These are phyloP conservation scores for Phylloporus gajari DNA, from an alignment of 1,284 basidiomycete species.

Conservation along the genomic window DNA sequence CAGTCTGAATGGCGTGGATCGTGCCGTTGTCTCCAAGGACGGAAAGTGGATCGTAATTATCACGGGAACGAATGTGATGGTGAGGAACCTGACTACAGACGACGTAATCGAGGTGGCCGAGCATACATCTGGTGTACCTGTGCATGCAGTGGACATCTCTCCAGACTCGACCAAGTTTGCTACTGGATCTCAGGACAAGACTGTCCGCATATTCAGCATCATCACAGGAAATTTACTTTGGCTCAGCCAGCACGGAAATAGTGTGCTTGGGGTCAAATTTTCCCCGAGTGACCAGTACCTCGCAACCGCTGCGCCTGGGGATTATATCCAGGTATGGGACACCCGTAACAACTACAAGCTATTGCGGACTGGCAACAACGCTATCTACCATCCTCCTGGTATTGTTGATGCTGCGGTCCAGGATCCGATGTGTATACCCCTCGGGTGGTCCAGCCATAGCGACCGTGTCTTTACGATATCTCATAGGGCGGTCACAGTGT, in stretches of 20 bases:
- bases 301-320: neutral
- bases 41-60: neutral
- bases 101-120: too few species aligned
- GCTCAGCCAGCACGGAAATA: neutral
- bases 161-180: too few species aligned
- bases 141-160: too few species aligned
- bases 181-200: too few species aligned
- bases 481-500: neutral
- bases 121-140: too few species aligned
- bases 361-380: neutral
- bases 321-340: neutral
- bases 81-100: too few species aligned
- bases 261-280: neutral
- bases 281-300: neutral
- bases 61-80: neutral
- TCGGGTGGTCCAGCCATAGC: conserved; percentile 9
- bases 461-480: neutral
- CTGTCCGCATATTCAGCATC: neutral
- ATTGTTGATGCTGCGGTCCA: neutral
- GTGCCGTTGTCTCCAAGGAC: neutral
- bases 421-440: neutral
- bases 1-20: neutral
- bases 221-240: neutral
- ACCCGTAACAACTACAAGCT: neutral
- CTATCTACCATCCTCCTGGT: neutral